A percentile compares a stretch with the other conserved stretches of the same genome.
These are phyloP conservation scores for Penicillium occitanis DNA, from an alignment of 2,329 filamentous ascomycete species.

Conservation along the genomic window DNA sequence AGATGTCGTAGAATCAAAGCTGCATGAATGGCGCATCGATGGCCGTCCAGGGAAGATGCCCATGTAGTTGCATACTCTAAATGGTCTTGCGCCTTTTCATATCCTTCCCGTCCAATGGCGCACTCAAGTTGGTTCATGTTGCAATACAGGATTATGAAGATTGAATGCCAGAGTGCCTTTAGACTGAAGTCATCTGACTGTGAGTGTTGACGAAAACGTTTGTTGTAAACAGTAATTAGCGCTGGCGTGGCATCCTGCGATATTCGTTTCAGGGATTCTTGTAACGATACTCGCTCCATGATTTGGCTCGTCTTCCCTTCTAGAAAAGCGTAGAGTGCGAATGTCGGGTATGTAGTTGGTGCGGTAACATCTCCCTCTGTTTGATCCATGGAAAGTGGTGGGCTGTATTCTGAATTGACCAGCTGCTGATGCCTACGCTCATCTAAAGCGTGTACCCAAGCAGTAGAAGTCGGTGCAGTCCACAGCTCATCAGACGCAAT, in stretches of 20 bases:
- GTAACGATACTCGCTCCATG: not conserved
- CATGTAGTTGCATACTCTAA: constrained; percentile 24
- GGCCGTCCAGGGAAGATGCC: constrained; percentile 28
- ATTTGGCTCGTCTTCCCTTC: constrained; percentile 1
- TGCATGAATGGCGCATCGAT: constrained; percentile 27
- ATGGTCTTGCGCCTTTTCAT: constrained; percentile 22
- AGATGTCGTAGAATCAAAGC: constrained; percentile 27
- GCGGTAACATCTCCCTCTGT: not conserved
- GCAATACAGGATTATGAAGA: constrained; percentile 30
- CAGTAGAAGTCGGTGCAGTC: constrained; percentile 6
- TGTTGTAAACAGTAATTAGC: constrained; percentile 8
- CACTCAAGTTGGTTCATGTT: constrained; percentile 33
- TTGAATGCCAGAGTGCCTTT: constrained; percentile 33
- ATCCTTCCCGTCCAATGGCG: constrained; percentile 31
- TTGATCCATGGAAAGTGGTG: not conserved
- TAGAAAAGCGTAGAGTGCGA: constrained; percentile 6
- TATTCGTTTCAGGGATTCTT: not conserved
- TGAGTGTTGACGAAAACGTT: constrained; percentile 21
- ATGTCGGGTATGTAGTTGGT: not conserved
- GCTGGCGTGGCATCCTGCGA: not conserved
- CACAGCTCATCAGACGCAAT: constrained; percentile 2
- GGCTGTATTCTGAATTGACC: not conserved
- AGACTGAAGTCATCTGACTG: constrained; percentile 28
- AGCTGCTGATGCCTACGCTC: not conserved
- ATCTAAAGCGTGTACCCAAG: constrained; percentile 4